Evolutionary conservation across 2,329 filamentous ascomycete species (phyloP).

Genomic region (Fusarium piperis): DNA sequence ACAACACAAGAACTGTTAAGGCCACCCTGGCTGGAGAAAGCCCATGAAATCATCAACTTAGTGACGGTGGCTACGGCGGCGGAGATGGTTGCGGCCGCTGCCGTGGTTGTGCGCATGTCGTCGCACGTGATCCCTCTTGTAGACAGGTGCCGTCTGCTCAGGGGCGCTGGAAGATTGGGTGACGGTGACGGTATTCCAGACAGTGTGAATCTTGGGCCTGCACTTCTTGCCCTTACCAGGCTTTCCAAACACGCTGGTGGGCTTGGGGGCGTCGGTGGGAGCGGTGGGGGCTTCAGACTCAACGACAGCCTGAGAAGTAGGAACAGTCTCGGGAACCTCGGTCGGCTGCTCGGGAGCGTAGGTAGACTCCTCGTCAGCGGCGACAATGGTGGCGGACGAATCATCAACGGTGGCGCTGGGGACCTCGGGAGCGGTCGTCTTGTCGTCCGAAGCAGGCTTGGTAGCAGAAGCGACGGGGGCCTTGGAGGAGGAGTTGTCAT

Average conservation of each 20-base stretch:
- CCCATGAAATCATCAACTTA: slow-evolving; percentile 22
- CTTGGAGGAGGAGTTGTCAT: slow-evolving; percentile 16
- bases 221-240: slow-evolving; percentile 38
- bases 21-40: slow-evolving; percentile 12
- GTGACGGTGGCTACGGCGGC: slow-evolving; percentile 43
- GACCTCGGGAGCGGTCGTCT: slow-evolving; percentile 15
- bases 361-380: slow-evolving; percentile 7
- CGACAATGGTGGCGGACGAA: slow-evolving; percentile 2
- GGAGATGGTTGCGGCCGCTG: slow-evolving; percentile 28
- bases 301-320: slow-evolving; percentile 14
- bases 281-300: slow-evolving; percentile 27
- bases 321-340: slow-evolving; percentile 7
- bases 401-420: slow-evolving; percentile 20
- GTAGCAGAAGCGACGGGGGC: slow-evolving; percentile 17
- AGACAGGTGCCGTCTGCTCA: slow-evolving; percentile 19
- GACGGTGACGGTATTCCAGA: slow-evolving; percentile 59
- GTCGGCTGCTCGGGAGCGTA: slow-evolving; percentile 3
- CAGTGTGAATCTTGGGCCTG: slow-evolving; percentile 47
- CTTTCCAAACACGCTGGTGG: slow-evolving; percentile 27
- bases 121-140: slow-evolving; percentile 42
- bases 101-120: slow-evolving; percentile 52
- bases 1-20: not conserved
- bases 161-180: slow-evolving; percentile 44
- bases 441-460: slow-evolving; percentile 14
- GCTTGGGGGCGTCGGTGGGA: slow-evolving; percentile 21